Conservation (phyloP, 2,329 filamentous ascomycete species). For the Trichoderma brevicompactum region DNA sequence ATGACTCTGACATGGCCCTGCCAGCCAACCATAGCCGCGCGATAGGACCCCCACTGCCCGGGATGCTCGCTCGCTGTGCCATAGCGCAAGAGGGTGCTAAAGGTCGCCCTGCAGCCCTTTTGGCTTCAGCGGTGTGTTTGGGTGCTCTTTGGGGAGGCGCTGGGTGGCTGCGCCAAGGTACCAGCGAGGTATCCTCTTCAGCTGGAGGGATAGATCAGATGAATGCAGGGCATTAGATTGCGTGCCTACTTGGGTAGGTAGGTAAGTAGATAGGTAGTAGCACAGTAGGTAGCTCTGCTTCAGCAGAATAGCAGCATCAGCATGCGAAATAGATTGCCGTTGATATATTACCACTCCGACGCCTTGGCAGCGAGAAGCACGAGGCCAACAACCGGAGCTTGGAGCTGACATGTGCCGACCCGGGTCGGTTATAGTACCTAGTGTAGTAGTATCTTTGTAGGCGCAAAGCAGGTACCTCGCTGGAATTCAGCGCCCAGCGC, state of each 20-base stretch:
- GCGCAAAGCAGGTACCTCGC: not conserved
- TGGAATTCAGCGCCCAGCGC: not conserved
- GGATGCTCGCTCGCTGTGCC: constrained; percentile 2
- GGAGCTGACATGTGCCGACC: constrained; percentile 12
- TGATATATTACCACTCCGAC: not conserved
- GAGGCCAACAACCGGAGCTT: not conserved
- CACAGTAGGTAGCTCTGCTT: too few species aligned
- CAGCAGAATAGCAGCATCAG: not conserved
- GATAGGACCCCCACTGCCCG: constrained; percentile 5
- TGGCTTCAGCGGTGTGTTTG: constrained; percentile 26
- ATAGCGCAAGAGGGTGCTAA: constrained; percentile 11
- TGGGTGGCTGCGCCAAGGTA: not conserved
- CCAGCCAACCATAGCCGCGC: constrained; percentile 10
- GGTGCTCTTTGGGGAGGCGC: not conserved
- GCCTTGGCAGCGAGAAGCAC: not conserved
- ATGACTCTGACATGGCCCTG: constrained; percentile 17
- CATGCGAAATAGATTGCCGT: not conserved
- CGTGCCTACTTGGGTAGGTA: too few species aligned
- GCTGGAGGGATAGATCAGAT: too few species aligned
- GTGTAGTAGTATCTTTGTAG: too few species aligned
- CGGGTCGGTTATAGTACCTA: not conserved
- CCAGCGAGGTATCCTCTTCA: too few species aligned
- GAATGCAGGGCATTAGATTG: too few species aligned
- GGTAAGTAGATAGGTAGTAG: too few species aligned
- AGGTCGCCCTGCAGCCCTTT: constrained; percentile 6